Evolutionary conservation across 257 asterid species (phyloP).

Genomic region (Nyctanthes arbortristis): DNA sequence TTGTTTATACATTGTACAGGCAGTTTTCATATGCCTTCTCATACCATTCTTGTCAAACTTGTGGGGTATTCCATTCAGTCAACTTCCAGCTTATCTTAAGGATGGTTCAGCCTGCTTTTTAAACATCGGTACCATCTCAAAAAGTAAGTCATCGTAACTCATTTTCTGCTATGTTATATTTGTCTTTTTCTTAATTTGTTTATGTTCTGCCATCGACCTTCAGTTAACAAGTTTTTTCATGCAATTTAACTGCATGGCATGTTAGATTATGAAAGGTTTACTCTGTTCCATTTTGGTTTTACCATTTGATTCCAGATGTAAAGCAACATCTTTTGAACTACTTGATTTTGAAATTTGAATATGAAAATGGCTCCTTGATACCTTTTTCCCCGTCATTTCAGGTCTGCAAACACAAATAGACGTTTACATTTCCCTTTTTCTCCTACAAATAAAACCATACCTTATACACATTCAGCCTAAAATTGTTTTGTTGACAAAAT

Average conservation of each 20-base stretch:
- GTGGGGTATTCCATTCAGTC: slow-evolving; percentile 90
- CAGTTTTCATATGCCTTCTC: slow-evolving; percentile 84
- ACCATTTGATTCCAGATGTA: background rate
- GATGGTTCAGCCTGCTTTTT: slow-evolving; percentile 98
- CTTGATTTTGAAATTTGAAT: background rate
- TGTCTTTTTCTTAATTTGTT: background rate
- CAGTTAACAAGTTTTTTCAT: background rate
- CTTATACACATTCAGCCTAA: background rate
- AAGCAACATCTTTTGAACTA: background rate
- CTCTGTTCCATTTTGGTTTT: background rate
- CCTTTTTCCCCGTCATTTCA: background rate
- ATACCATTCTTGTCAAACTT: slow-evolving; percentile 89
- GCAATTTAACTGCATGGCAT: background rate
- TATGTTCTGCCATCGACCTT: background rate
- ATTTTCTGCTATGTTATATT: background rate
- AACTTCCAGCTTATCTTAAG: slow-evolving; percentile 74
- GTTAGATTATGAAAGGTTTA: background rate
- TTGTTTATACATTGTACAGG: slow-evolving; percentile 47
- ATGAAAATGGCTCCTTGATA: background rate
- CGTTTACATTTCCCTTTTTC: background rate
- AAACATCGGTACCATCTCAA: slow-evolving; percentile 70
- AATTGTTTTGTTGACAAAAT: background rate
- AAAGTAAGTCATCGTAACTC: slow-evolving; percentile 47
- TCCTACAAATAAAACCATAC: background rate
- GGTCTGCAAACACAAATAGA: background rate